Evolutionary conservation across 306 rosid genomes (phyloP).

Genomic region (Malus fusca): DNA sequence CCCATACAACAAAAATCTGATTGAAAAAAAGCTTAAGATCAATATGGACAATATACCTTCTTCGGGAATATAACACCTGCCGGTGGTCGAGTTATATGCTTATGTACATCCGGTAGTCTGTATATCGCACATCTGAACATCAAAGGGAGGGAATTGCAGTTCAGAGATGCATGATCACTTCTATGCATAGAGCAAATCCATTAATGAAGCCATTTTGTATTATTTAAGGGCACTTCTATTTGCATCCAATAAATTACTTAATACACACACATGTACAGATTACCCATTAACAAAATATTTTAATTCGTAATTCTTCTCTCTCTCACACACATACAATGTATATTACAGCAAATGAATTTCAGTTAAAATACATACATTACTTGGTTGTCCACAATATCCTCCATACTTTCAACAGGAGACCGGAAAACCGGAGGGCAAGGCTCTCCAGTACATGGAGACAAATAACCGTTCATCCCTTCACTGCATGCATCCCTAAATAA

Average conservation of each 20-base stretch:
- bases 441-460: constrained; percentile 85
- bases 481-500: constrained; percentile 78
- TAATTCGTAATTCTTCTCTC: not conserved
- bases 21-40: not conserved
- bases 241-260: no score
- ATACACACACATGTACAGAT: not conserved
- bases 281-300: not conserved
- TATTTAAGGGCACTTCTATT: not conserved
- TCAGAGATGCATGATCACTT: not conserved
- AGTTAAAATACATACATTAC: constrained; percentile 60
- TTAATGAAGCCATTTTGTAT: not conserved
- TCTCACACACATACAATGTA: no score
- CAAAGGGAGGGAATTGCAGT: not conserved
- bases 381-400: constrained; percentile 90
- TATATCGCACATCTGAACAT: constrained; percentile 73
- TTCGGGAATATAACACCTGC: constrained; percentile 62
- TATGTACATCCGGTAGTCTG: constrained; percentile 66
- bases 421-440: constrained; percentile 93
- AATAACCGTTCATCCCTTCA: constrained; percentile 93
- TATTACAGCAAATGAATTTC: not conserved
- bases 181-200: not conserved
- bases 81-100: constrained; percentile 69
- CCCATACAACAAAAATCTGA: not conserved
- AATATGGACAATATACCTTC: constrained; percentile 43
- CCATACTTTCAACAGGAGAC: constrained; percentile 81